Conservation (phyloP, 1,139 yeast genomes). For the Hyphopichia khmerensis region DNA sequence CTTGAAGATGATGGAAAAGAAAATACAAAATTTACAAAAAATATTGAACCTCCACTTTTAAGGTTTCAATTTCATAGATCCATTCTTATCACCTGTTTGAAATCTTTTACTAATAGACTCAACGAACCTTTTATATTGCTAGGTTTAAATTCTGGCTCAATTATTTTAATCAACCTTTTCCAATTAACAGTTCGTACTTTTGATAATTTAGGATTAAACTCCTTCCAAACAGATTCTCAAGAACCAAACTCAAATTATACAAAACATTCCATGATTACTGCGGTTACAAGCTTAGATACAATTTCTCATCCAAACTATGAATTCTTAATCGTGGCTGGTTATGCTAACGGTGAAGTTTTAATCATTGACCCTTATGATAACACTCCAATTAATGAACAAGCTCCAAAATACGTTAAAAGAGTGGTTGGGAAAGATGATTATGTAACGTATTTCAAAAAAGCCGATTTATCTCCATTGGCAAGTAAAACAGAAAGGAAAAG, state of each 20-base stretch:
- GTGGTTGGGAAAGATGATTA: constrained; percentile 34
- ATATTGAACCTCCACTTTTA: constrained; percentile 34
- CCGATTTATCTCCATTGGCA: constrained; percentile 35
- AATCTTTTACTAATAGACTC: constrained; percentile 20
- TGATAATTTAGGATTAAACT: constrained; percentile 20
- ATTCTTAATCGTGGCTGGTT: constrained; percentile 37
- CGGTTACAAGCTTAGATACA: constrained; percentile 35
- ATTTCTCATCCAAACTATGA: constrained; percentile 31
- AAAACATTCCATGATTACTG: background rate
- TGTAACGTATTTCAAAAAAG: constrained; percentile 39
- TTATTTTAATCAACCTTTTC: constrained; percentile 28
- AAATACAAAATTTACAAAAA: constrained; percentile 20
- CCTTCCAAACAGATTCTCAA: background rate
- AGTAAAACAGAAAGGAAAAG: background rate
- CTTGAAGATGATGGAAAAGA: constrained; percentile 10
- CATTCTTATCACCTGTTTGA: constrained; percentile 28
- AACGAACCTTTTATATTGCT: constrained; percentile 27
- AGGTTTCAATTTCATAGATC: constrained; percentile 29
- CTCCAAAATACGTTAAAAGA: constrained; percentile 21
- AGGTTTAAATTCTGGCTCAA: constrained; percentile 40
- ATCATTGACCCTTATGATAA: constrained; percentile 31
- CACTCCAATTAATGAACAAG: constrained; percentile 4
- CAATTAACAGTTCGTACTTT: constrained; percentile 28
- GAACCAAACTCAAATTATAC: constrained; percentile 5
- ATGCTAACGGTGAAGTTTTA: constrained; percentile 41